Conservation (phyloP, 2,329 filamentous ascomycete species). For the Colletotrichum falcatum region DNA sequence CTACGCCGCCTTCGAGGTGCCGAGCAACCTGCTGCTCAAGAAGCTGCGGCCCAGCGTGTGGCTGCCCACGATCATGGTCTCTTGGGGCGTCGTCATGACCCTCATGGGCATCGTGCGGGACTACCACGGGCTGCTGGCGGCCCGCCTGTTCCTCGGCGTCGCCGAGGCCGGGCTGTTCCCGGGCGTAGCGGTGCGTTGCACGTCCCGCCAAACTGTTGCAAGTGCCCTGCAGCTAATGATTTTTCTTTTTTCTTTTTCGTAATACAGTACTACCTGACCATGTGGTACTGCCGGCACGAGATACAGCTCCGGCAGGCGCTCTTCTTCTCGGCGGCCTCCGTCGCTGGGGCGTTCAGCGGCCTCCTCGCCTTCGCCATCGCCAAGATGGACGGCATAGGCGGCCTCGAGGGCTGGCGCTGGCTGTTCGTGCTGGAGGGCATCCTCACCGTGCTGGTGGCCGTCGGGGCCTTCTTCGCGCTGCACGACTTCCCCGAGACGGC, state of each 20-base stretch:
- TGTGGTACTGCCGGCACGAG: conserved; percentile 70
- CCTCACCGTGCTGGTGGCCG: conserved; percentile 74
- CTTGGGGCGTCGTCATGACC: conserved; percentile 63
- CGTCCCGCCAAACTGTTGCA: too few relatives aligned
- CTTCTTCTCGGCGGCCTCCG: conserved; percentile 85
- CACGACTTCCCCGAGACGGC: conserved; percentile 87
- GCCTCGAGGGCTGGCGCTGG: conserved; percentile 71
- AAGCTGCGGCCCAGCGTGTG: conserved; percentile 79
- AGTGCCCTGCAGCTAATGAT: conserved; percentile 16
- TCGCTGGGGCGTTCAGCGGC: conserved; percentile 83
- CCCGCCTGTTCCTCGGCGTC: conserved; percentile 72
- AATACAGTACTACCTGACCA: conserved; percentile 66
- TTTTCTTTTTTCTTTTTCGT: too few relatives aligned
- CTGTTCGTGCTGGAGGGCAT: conserved; percentile 75
- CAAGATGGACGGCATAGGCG: conserved; percentile 75
- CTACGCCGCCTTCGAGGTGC: conserved; percentile 79
- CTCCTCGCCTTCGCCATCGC: conserved; percentile 77
- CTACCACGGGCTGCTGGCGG: conserved; percentile 59
- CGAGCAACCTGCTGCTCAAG: conserved; percentile 85
- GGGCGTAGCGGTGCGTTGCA: conserved; percentile 66
- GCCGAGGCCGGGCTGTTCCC: conserved; percentile 76
- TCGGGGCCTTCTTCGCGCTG: conserved; percentile 76
- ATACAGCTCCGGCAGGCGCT: conserved; percentile 71
- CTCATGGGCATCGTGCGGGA: conserved; percentile 65
- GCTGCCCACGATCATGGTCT: conserved; percentile 80